Conservation (phyloP, 1,139 yeast genomes). For the Kurtzmaniella quercitrusa region DNA sequence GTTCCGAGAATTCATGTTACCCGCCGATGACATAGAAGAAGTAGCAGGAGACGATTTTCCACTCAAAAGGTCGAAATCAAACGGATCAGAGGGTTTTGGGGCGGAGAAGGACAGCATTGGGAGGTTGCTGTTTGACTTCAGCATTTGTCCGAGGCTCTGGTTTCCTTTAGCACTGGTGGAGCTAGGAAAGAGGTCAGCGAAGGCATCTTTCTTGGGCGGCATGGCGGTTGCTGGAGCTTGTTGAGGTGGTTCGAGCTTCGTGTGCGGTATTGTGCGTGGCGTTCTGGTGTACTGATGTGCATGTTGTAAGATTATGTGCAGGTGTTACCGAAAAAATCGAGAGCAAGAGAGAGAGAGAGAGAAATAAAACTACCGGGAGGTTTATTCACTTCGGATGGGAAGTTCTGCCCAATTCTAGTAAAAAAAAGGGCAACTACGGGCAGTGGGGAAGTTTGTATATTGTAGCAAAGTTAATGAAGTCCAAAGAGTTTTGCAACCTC, state of each 20-base stretch:
- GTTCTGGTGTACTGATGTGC: too few species aligned
- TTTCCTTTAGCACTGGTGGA: conserved; percentile 19
- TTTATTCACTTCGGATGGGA: too few species aligned
- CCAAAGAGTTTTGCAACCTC: too few species aligned
- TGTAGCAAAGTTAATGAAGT: too few species aligned
- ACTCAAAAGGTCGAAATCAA: conserved; percentile 1
- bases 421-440: too few species aligned
- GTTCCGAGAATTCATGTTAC: conserved; percentile 11
- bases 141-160: conserved; percentile 6
- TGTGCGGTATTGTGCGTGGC: background rate
- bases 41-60: background rate
- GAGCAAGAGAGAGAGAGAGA: too few species aligned
- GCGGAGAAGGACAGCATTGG: background rate
- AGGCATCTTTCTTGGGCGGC: conserved; percentile 45
- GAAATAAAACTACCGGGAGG: too few species aligned
- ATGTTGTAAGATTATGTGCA: too few species aligned
- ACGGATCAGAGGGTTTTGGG: background rate
- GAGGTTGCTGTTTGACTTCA: background rate
- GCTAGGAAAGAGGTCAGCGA: conserved; percentile 42
- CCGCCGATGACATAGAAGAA: conserved; percentile 9
- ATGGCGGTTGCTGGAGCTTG: background rate
- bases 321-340: too few species aligned
- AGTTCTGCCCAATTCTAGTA: too few species aligned
- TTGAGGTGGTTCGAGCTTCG: background rate
- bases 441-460: too few species aligned